These are phyloP conservation scores for Teratosphaeria gauchensis DNA, from an alignment of 2,329 filamentous ascomycete species.

Conservation along the genomic window DNA sequence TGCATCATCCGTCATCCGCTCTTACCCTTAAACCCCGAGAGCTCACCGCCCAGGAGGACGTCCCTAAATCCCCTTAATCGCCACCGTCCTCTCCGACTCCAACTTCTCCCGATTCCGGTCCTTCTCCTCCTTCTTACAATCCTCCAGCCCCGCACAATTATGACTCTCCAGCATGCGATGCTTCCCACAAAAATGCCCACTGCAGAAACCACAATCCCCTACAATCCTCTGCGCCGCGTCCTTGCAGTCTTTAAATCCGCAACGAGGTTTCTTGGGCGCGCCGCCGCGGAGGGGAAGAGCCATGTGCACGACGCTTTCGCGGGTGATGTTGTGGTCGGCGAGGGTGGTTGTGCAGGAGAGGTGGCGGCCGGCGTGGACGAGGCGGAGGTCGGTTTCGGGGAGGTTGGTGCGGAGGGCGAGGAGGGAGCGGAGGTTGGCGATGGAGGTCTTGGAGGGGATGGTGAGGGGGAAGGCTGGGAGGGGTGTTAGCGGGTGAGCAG, in stretches of 20 bases:
- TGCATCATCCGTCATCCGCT: neutral
- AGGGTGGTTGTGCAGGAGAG: constrained; percentile 33
- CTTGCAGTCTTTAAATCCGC: constrained; percentile 82
- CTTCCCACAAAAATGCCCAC: constrained; percentile 88
- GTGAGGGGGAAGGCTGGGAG: constrained; percentile 46
- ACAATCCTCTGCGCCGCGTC: constrained; percentile 84
- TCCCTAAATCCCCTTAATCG: constrained; percentile 73
- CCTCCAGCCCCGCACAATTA: constrained; percentile 83
- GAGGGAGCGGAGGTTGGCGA: constrained; percentile 47
- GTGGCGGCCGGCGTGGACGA: constrained; percentile 50
- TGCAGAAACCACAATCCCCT: constrained; percentile 91
- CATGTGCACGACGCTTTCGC: constrained; percentile 44
- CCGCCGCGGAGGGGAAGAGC: constrained; percentile 48
- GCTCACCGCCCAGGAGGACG: neutral
- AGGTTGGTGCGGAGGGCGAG: constrained; percentile 49
- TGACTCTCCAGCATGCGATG: constrained; percentile 91
- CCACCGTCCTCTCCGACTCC: constrained; percentile 83
- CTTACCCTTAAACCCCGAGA: neutral
- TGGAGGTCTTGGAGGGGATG: constrained; percentile 44
- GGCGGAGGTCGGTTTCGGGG: constrained; percentile 41
- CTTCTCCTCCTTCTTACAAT: constrained; percentile 96
- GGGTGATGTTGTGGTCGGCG: constrained; percentile 38
- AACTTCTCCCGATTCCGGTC: constrained; percentile 88
- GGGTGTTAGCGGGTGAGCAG: constrained; percentile 11
- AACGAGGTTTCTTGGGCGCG: constrained; percentile 69